A percentile compares a stretch with the other conserved stretches of the same genome.
Evolutionary conservation across 108 stramenopile species (phyloP).

Genomic region (Nannochloropsis gaditana): DNA sequence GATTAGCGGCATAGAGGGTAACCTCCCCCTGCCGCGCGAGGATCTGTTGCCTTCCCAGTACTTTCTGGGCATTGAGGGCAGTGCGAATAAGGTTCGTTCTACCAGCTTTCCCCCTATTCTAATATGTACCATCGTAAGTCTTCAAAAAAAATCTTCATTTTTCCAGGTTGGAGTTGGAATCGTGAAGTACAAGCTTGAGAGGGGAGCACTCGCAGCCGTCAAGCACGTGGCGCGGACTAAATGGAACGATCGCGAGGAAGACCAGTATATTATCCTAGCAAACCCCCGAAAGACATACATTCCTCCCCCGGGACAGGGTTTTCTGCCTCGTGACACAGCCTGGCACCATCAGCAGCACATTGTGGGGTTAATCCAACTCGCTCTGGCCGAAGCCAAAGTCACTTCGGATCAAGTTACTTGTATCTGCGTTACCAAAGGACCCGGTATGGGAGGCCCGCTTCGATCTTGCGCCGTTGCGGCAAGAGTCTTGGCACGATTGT

Average conservation of each 20-base stretch:
- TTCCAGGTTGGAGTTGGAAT: conserved; percentile 80
- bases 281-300: conserved; percentile 96
- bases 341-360: conserved; percentile 91
- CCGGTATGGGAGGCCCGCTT: conserved; percentile 98
- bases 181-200: conserved; percentile 59
- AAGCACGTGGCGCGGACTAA: not conserved
- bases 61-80: conserved; percentile 94
- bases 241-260: conserved; percentile 16
- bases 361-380: conserved; percentile 76
- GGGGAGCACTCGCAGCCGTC: not conserved
- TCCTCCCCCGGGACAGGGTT: conserved; percentile 87
- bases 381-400: conserved; percentile 71
- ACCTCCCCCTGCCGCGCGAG: not conserved
- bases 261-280: conserved; percentile 75
- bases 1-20: not conserved
- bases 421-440: conserved; percentile 83
- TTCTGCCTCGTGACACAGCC: conserved; percentile 91
- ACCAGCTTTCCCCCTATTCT: not conserved
- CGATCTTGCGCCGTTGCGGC: conserved; percentile 75
- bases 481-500: conserved; percentile 60
- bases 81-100: conserved; percentile 79
- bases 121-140: not conserved
- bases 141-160: not conserved
- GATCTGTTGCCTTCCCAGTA: not conserved
- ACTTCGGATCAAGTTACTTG: conserved; percentile 40